These are phyloP conservation scores for Penicillium flavigenum DNA, from an alignment of 495 filamentous ascomycete species.

Conservation along the genomic window DNA sequence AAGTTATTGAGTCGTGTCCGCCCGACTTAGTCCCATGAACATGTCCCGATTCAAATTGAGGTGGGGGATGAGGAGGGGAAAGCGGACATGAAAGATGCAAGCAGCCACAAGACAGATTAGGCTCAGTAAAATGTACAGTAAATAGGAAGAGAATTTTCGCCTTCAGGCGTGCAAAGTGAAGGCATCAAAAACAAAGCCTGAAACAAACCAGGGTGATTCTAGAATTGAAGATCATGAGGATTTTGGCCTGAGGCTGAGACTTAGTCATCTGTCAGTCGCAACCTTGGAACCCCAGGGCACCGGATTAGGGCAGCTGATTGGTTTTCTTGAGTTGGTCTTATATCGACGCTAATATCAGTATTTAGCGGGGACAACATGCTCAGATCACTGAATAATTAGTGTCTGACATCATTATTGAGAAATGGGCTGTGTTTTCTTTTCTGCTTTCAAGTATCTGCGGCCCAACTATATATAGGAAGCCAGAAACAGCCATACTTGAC, in stretches of 20 bases:
- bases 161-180: background rate
- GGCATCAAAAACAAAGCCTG: slow-evolving; percentile 1
- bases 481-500: background rate
- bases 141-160: background rate
- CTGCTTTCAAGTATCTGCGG: background rate
- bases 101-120: slow-evolving; percentile 4
- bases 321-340: background rate
- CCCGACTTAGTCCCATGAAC: slow-evolving; percentile 24
- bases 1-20: background rate
- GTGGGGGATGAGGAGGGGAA: slow-evolving; percentile 9
- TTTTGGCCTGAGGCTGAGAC: slow-evolving; percentile 4
- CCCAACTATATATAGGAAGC: background rate
- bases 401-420: slow-evolving; percentile 3
- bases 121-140: background rate
- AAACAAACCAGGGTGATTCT: slow-evolving; percentile 1
- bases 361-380: background rate
- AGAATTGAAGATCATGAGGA: slow-evolving; percentile 3
- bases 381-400: too few relatives aligned
- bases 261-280: slow-evolving; percentile 5
- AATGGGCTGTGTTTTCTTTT: background rate
- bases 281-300: too few relatives aligned
- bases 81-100: slow-evolving; percentile 23
- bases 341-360: background rate
- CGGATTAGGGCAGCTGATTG: slow-evolving; percentile 2
- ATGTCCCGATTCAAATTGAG: slow-evolving; percentile 4